phyloP scores from a whole-genome alignment of 2,329 filamentous ascomycete species.

The Zasmidium angulare region DNA sequence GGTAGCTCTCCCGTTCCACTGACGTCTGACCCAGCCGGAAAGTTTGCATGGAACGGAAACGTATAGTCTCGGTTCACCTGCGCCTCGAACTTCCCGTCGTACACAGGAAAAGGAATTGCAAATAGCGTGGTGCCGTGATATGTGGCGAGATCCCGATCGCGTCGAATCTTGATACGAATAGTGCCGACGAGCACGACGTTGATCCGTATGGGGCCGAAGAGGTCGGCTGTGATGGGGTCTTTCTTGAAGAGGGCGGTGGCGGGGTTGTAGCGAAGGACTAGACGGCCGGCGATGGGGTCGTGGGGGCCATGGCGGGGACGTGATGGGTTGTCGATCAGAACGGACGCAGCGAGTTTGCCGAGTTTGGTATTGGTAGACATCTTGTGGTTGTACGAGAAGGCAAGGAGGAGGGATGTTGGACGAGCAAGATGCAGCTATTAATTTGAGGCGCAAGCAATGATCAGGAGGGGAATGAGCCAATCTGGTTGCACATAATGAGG shows the following conservation, averaged over 20 bases:
- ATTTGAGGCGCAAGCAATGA: too few species aligned
- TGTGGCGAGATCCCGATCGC: slow-evolving; percentile 16
- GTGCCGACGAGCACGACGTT: slow-evolving; percentile 12
- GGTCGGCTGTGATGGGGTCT: slow-evolving; percentile 15
- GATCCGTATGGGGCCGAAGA: slow-evolving; percentile 20
- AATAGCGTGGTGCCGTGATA: slow-evolving; percentile 16
- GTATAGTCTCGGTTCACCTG: slow-evolving; percentile 11
- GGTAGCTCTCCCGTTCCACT: slow-evolving; percentile 12
- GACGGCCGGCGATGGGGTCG: slow-evolving; percentile 16
- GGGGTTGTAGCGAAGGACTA: slow-evolving; percentile 14
- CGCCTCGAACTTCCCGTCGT: slow-evolving; percentile 19
- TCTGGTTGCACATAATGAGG: too few species aligned
- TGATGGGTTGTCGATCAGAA: slow-evolving; percentile 8
- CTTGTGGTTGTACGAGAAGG: too few species aligned
- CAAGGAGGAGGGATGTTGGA: too few species aligned
- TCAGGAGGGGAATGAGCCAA: too few species aligned
- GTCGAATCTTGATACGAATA: slow-evolving; percentile 14
- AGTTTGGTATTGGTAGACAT: slow-evolving; percentile 8
- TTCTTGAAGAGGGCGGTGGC: slow-evolving; percentile 15
- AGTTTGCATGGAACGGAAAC: slow-evolving; percentile 14
- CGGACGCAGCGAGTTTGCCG: slow-evolving; percentile 12
- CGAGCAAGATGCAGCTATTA: too few species aligned
- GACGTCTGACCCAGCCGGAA: too few species aligned
- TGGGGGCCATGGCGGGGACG: slow-evolving; percentile 16
- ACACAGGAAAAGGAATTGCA: slow-evolving; percentile 9